Evolutionary conservation across 2,329 filamentous ascomycete species (phyloP).

Genomic region (Hymenoscyphus linearis): DNA sequence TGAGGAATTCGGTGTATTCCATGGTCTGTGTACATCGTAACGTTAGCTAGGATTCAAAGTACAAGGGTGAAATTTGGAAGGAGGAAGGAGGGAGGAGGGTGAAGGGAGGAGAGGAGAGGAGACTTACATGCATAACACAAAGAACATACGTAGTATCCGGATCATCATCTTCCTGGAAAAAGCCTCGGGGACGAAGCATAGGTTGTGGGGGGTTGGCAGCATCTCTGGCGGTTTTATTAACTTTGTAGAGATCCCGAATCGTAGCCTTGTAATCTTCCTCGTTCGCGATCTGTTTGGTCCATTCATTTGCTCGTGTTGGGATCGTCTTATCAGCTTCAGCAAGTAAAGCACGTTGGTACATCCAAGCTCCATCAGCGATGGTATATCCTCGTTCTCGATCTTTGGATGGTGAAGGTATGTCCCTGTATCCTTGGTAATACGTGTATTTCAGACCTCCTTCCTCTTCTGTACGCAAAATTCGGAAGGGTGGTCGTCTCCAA

Average conservation of each 20-base stretch:
- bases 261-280: slow-evolving; percentile 1
- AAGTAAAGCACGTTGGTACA: not conserved
- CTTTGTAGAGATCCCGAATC: not conserved
- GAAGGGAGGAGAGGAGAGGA: not conserved
- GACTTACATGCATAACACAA: slow-evolving; percentile 7
- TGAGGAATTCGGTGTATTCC: too few species aligned
- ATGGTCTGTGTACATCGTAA: too few species aligned
- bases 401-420: not conserved
- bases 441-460: too few species aligned
- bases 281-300: not conserved
- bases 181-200: not conserved
- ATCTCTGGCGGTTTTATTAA: not conserved
- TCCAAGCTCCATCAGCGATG: not conserved
- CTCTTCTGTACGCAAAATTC: too few species aligned
- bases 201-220: not conserved
- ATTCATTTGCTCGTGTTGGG: not conserved
- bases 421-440: not conserved
- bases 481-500: too few species aligned
- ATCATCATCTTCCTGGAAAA: not conserved
- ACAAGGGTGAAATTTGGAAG: not conserved
- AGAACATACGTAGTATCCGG: not conserved
- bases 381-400: not conserved
- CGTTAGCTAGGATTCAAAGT: too few species aligned
- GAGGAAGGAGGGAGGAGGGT: not conserved
- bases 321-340: not conserved